Percentiles rank a stretch among this genome's conserved stretches.
These are phyloP conservation scores for Erodium texanum DNA, from an alignment of 441 rosid genomes.

Conservation along the genomic window DNA sequence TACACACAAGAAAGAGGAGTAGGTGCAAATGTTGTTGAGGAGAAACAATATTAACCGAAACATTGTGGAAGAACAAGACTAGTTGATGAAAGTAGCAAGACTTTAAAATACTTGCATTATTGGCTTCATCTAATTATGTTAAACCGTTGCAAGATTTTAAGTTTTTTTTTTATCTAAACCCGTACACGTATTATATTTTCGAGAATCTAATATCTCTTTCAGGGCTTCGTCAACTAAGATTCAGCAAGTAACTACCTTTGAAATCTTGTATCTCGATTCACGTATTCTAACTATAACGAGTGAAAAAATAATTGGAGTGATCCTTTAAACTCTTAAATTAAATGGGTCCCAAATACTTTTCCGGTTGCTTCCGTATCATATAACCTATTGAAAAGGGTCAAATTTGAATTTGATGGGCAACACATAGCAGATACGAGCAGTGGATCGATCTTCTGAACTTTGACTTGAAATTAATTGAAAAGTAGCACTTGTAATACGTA, in stretches of 20 bases:
- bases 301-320: no score
- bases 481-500: conserved; percentile 3
- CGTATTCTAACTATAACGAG: no score
- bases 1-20: conserved; percentile 29
- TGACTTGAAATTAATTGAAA: conserved; percentile 23
- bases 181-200: no score
- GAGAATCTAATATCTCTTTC: no score
- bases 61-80: conserved; percentile 32
- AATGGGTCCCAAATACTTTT: neutral
- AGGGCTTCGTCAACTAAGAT: no score
- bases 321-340: neutral
- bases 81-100: conserved; percentile 28
- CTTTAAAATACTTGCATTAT: conserved; percentile 11
- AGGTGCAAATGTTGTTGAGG: conserved; percentile 30
- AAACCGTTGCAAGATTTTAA: no score
- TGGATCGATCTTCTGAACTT: conserved; percentile 23
- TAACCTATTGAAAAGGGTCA: neutral
- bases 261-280: neutral
- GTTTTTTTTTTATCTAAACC: no score
- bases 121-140: no score
- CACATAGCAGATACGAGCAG: conserved; percentile 3
- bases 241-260: no score
- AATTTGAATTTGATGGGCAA: neutral
- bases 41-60: conserved; percentile 29
- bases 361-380: neutral